Evolutionary conservation across 2,329 filamentous ascomycete species (phyloP).

Genomic region (Akanthomyces muscarius): DNA sequence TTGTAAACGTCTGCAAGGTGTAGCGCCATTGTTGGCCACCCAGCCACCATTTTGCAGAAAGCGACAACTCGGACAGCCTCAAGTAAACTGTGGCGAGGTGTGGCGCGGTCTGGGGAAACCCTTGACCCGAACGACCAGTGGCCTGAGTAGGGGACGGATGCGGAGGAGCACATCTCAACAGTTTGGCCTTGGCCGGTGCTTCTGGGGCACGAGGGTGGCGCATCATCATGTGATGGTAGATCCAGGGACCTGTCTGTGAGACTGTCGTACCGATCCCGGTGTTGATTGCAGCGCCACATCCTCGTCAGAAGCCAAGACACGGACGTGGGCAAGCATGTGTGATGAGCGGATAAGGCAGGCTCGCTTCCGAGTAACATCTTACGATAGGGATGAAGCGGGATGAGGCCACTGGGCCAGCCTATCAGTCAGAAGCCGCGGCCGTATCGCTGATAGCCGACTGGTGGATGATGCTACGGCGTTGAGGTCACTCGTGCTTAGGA

Average conservation of each 20-base stretch:
- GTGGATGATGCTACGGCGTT: neutral
- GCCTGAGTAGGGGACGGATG: neutral
- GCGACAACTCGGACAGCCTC: no score
- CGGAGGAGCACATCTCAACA: conserved; percentile 3
- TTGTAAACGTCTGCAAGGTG: no score
- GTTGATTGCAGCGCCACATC: neutral
- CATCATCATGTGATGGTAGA: conserved; percentile 14
- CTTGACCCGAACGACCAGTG: neutral
- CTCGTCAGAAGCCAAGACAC: neutral
- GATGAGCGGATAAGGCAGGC: neutral
- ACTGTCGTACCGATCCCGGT: neutral
- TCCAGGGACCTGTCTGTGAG: conserved; percentile 1
- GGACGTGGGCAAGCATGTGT: neutral
- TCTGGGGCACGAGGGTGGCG: conserved; percentile 18
- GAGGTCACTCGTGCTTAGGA: neutral
- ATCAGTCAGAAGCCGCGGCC: neutral
- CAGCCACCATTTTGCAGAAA: no score
- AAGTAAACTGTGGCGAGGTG: no score
- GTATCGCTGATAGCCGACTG: neutral
- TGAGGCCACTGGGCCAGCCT: neutral
- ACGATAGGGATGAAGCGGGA: neutral
- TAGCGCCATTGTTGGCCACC: neutral
- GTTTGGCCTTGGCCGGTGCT: neutral
- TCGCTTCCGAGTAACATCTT: neutral
- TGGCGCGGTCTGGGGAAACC: conserved; percentile 6